phyloP scores from a whole-genome alignment of 2,329 filamentous ascomycete genomes.

The Tolypocladium capitatum region DNA sequence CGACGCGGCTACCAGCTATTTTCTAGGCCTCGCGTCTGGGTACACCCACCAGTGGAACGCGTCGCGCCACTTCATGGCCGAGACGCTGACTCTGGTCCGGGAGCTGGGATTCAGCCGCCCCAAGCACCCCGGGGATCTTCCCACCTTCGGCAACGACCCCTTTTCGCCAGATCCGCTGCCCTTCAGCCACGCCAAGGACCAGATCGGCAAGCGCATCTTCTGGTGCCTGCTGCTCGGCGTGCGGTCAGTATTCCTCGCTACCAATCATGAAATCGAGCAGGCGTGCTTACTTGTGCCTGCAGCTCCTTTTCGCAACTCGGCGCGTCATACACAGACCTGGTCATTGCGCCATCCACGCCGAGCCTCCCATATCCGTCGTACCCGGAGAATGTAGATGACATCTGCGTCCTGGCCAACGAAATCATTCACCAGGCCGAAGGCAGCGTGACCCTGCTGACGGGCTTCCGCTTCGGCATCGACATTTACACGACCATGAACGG shows the following conservation, averaged over 20 bases:
- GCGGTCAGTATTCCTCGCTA: conserved; percentile 26
- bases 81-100: conserved; percentile 55
- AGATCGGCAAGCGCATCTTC: conserved; percentile 67
- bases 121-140: conserved; percentile 27
- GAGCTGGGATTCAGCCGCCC: conserved; percentile 52
- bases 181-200: conserved; percentile 58
- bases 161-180: conserved; percentile 27
- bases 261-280: not conserved
- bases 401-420: conserved; percentile 59
- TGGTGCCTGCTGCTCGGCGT: conserved; percentile 71
- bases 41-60: conserved; percentile 56
- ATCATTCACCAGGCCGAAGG: conserved; percentile 58
- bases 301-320: conserved; percentile 71
- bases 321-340: conserved; percentile 54
- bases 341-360: conserved; percentile 64
- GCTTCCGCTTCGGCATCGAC: conserved; percentile 68
- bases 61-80: conserved; percentile 59
- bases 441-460: conserved; percentile 56
- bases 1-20: conserved; percentile 61
- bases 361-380: conserved; percentile 66
- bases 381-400: conserved; percentile 73
- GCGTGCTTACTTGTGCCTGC: not conserved
- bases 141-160: conserved; percentile 25
- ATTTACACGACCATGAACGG: conserved; percentile 72
- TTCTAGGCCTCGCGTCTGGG: conserved; percentile 51